A percentile compares a stretch with the other conserved stretches of the same genome.
phyloP scores from a whole-genome alignment of 2,329 filamentous ascomycete species.

The Alternaria alternata region DNA sequence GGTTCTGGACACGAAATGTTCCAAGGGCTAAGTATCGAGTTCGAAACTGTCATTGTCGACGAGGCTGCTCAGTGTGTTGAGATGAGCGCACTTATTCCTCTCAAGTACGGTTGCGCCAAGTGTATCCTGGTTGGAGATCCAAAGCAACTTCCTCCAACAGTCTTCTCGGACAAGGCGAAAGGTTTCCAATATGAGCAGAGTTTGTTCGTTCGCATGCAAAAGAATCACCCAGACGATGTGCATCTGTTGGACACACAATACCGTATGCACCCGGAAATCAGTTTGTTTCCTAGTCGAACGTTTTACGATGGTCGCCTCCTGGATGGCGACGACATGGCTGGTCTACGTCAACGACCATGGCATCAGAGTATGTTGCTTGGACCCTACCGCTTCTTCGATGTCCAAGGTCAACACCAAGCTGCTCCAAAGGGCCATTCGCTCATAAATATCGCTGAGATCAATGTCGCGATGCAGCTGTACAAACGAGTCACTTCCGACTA shows the following conservation, averaged over 20 bases:
- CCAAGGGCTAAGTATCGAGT: conserved; percentile 90
- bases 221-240: conserved; percentile 84
- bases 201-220: conserved; percentile 97
- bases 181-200: conserved; percentile 96
- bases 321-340: conserved; percentile 84
- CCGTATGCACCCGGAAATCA: conserved; percentile 98
- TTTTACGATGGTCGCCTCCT: conserved; percentile 91
- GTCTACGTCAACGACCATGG: conserved; percentile 81
- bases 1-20: conserved; percentile 98
- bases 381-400: conserved; percentile 97
- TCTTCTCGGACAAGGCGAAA: conserved; percentile 91
- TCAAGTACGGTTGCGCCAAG: conserved; percentile 97
- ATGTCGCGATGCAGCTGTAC: conserved; percentile 86
- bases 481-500: conserved; percentile 78
- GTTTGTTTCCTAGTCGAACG: conserved; percentile 83
- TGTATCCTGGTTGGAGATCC: conserved; percentile 98
- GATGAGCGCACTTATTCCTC: conserved; percentile 91
- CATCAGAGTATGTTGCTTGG: conserved; percentile 81
- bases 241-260: conserved; percentile 98
- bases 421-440: conserved; percentile 87
- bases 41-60: conserved; percentile 98
- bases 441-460: conserved; percentile 86
- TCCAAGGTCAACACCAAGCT: conserved; percentile 83
- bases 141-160: conserved; percentile 94
- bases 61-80: conserved; percentile 99